These are phyloP conservation scores for Crassisporium funariophilum DNA, from an alignment of 768 basidiomycete species.

Conservation along the genomic window DNA sequence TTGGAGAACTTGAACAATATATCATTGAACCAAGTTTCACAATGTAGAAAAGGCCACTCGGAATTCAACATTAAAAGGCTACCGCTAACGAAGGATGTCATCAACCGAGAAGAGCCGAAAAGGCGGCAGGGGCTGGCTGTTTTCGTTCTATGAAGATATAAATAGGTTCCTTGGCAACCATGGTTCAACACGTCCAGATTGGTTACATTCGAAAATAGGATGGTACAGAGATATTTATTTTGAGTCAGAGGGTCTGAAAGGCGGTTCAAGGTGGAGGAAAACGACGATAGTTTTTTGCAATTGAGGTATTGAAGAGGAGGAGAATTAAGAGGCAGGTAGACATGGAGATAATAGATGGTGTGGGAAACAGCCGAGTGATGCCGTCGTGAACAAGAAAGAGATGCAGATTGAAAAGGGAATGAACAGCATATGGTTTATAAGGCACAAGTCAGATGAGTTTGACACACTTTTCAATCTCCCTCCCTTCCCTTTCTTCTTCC, in stretches of 20 bases:
- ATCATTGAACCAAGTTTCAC: too few relatives aligned
- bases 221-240: not conserved
- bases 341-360: conserved; percentile 3
- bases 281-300: conserved; percentile 1
- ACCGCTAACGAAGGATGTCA: not conserved
- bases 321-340: too few relatives aligned
- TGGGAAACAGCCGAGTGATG: conserved; percentile 4
- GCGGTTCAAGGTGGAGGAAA: too few relatives aligned
- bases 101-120: not conserved
- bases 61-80: not conserved
- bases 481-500: conserved; percentile 19
- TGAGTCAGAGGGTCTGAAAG: not conserved
- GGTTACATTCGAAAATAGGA: not conserved
- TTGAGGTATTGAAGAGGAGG: too few relatives aligned
- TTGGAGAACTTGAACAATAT: too few relatives aligned
- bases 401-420: conserved; percentile 14
- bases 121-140: too few relatives aligned
- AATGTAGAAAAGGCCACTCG: too few relatives aligned
- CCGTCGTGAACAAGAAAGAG: conserved; percentile 11
- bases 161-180: not conserved
- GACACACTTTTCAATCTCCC: conserved; percentile 15
- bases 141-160: not conserved
- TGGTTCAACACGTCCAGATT: not conserved
- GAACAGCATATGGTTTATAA: conserved; percentile 12
- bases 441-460: conserved; percentile 9